Evolutionary conservation across 495 filamentous ascomycete genomes (phyloP).

Genomic region (Aspergillus incahuasiensis): DNA sequence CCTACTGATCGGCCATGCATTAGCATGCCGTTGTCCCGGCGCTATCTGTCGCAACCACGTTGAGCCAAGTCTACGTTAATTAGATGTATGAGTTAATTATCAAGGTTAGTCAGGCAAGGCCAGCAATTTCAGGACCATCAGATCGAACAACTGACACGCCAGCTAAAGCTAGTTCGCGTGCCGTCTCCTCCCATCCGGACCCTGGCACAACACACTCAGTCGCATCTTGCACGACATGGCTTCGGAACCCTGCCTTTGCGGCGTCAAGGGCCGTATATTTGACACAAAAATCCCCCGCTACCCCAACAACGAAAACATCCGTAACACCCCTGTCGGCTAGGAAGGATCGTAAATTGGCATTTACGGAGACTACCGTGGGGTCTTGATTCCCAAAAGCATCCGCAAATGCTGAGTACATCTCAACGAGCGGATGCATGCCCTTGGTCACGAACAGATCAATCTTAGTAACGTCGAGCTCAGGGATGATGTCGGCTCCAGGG

Average conservation of each 20-base stretch:
- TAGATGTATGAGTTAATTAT: neutral
- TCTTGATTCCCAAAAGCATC: slow-evolving; percentile 62
- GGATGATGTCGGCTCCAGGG: slow-evolving; percentile 66
- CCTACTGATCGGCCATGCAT: slow-evolving; percentile 7
- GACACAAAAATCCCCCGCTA: slow-evolving; percentile 91
- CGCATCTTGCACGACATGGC: slow-evolving; percentile 73
- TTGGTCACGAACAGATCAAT: slow-evolving; percentile 70
- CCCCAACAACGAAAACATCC: slow-evolving; percentile 75
- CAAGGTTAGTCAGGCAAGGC: slow-evolving; percentile 19
- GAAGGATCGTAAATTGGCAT: slow-evolving; percentile 53
- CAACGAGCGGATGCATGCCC: slow-evolving; percentile 64
- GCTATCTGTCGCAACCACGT: neutral
- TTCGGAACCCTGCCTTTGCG: slow-evolving; percentile 66
- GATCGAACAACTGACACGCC: slow-evolving; percentile 50
- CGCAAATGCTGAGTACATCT: slow-evolving; percentile 91
- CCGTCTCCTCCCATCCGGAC: slow-evolving; percentile 52
- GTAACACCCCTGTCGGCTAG: slow-evolving; percentile 58
- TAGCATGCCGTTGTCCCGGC: slow-evolving; percentile 6
- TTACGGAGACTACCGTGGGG: slow-evolving; percentile 37
- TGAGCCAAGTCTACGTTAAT: neutral
- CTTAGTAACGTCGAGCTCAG: slow-evolving; percentile 59
- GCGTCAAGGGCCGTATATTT: slow-evolving; percentile 75
- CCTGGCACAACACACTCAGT: slow-evolving; percentile 62
- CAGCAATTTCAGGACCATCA: slow-evolving; percentile 43
- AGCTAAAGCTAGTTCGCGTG: slow-evolving; percentile 48